phyloP scores from a whole-genome alignment of 306 rosid genomes.

The Vigna hirtella region DNA sequence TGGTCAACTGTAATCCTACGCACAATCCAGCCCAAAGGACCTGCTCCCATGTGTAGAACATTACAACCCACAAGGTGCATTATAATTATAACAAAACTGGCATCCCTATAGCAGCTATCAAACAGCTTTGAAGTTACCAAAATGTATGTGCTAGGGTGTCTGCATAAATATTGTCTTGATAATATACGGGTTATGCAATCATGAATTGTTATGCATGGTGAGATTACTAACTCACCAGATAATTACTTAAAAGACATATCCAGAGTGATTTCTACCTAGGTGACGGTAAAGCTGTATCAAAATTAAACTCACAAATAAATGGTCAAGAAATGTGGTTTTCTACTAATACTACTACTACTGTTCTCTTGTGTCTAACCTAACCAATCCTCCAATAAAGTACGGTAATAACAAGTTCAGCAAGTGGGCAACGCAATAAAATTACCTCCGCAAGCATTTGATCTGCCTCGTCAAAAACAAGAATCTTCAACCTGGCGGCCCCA shows the following conservation, averaged over 20 bases:
- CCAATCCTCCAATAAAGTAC: neutral
- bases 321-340: neutral
- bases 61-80: no score
- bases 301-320: neutral
- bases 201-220: no score
- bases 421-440: neutral
- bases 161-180: no score
- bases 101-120: no score
- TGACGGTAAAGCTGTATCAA: neutral
- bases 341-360: neutral
- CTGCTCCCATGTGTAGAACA: no score
- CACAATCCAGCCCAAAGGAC: no score
- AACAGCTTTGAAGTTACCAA: no score
- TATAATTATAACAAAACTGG: no score
- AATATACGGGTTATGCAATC: no score
- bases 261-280: neutral
- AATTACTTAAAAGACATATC: neutral
- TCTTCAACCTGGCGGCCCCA: slow-evolving; percentile 55
- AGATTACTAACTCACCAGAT: no score
- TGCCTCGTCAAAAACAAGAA: slow-evolving; percentile 95
- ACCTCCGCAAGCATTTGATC: slow-evolving; percentile 68
- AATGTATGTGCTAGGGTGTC: no score
- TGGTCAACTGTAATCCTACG: no score
- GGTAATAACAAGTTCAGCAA: neutral
- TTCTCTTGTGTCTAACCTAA: neutral